These are phyloP conservation scores for Schizopora paradoxa DNA, from an alignment of 1,284 basidiomycete species.

Conservation along the genomic window DNA sequence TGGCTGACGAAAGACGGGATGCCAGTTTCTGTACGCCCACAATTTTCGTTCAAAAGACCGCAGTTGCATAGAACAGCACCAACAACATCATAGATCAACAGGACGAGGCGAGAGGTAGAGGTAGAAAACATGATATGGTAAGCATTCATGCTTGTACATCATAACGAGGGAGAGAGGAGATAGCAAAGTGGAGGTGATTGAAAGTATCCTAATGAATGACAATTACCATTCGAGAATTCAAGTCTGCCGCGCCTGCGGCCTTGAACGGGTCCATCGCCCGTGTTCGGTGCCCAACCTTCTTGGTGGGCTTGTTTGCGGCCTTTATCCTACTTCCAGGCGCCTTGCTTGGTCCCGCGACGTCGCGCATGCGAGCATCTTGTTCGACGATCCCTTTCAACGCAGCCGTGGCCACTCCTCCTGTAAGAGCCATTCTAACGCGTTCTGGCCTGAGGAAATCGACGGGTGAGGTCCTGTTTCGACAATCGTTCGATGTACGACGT, in stretches of 20 bases:
- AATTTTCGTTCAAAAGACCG: conserved; percentile 27
- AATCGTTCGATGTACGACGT: too few species aligned
- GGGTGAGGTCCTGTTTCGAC: too few species aligned
- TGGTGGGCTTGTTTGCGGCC: too few species aligned
- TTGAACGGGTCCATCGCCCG: conserved; percentile 55
- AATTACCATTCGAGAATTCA: conserved; percentile 60
- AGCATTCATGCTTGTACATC: conserved; percentile 28
- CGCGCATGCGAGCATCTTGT: conserved; percentile 66
- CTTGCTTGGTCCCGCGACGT: conserved; percentile 54
- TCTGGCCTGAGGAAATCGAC: too few species aligned
- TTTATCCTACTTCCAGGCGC: too few species aligned
- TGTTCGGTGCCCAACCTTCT: conserved; percentile 56
- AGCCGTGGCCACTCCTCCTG: neutral
- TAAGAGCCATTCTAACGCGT: too few species aligned
- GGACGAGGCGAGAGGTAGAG: neutral
- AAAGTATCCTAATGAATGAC: conserved; percentile 29
- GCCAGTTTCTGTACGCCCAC: conserved; percentile 28
- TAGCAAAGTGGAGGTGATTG: conserved; percentile 19
- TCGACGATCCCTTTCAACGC: conserved; percentile 38
- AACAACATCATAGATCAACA: conserved; percentile 2
- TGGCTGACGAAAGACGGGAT: too few species aligned
- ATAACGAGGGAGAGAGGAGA: conserved; percentile 32
- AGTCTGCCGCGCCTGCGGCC: conserved; percentile 37
- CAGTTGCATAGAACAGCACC: conserved; percentile 28
- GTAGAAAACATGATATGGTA: conserved; percentile 21